Evolutionary conservation across 345 rosid genomes (phyloP).

Genomic region (Moricandia moricandioides): DNA sequence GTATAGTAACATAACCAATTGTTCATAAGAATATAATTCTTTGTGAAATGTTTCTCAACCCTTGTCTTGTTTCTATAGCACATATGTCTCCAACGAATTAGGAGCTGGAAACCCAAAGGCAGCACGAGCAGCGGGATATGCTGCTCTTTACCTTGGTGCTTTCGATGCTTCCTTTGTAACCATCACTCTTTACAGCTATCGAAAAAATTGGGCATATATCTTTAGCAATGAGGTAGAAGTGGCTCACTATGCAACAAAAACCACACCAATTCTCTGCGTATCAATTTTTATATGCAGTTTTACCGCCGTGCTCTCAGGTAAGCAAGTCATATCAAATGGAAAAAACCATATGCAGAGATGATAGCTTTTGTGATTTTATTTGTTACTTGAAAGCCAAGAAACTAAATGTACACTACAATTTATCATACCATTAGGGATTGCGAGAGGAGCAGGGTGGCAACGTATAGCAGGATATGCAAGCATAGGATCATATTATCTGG

Average conservation of each 20-base stretch:
- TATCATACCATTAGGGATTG: slow-evolving; percentile 21
- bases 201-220: slow-evolving; percentile 35
- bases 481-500: slow-evolving; percentile 55
- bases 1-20: slow-evolving; percentile 24
- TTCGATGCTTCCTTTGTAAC: slow-evolving; percentile 34
- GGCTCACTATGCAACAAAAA: slow-evolving; percentile 35
- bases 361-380: not conserved
- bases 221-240: slow-evolving; percentile 42
- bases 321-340: not conserved
- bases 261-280: slow-evolving; percentile 31
- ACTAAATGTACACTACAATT: not conserved
- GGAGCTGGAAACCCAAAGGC: slow-evolving; percentile 50
- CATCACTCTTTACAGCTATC: slow-evolving; percentile 30
- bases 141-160: slow-evolving; percentile 18
- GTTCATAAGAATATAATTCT: not conserved
- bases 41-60: not conserved
- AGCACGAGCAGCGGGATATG: slow-evolving; percentile 39
- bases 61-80: slow-evolving; percentile 26
- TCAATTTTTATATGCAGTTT: slow-evolving; percentile 34
- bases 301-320: slow-evolving; percentile 43
- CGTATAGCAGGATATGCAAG: slow-evolving; percentile 56
- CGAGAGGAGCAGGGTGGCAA: slow-evolving; percentile 75
- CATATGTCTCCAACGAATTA: slow-evolving; percentile 49
- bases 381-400: not conserved
- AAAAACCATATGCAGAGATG: not conserved